Evolutionary conservation across 768 basidiomycete species (phyloP).

Genomic region (Podaxis sp.): DNA sequence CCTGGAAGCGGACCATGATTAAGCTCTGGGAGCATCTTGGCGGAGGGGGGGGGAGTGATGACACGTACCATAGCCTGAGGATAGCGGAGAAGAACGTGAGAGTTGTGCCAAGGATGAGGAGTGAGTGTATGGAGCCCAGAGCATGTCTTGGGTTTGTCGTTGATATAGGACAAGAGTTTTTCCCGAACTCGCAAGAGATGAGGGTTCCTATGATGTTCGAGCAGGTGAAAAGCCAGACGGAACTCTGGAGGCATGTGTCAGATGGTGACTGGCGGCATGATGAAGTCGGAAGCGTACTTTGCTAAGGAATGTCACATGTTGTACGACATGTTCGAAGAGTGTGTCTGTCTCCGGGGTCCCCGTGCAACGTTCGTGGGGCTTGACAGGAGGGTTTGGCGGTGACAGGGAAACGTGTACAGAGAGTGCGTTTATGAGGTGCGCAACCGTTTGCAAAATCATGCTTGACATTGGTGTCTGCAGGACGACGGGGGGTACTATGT

Average conservation of each 20-base stretch:
- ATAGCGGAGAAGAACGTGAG: conserved; percentile 25
- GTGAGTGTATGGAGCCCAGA: conserved; percentile 1
- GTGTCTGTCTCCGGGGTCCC: conserved; percentile 24
- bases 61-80: conserved; percentile 30
- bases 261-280: conserved; percentile 17
- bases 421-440: conserved; percentile 25
- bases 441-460: neutral
- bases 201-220: neutral
- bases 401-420: conserved; percentile 36
- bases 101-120: conserved; percentile 23
- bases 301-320: conserved; percentile 34
- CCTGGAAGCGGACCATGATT: conserved; percentile 20
- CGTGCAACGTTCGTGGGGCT: conserved; percentile 29
- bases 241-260: neutral
- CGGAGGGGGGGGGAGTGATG: neutral
- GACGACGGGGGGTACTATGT: neutral
- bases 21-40: neutral
- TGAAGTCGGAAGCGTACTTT: conserved; percentile 29
- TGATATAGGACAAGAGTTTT: neutral
- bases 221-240: conserved; percentile 9
- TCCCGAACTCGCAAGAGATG: neutral
- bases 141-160: neutral
- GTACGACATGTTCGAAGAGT: conserved; percentile 34
- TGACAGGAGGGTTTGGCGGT: conserved; percentile 37
- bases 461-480: neutral